A percentile compares a stretch with the other conserved stretches of the same genome.
Evolutionary conservation across 495 filamentous ascomycete species (phyloP).

Genomic region (Penicillium turbatum): DNA sequence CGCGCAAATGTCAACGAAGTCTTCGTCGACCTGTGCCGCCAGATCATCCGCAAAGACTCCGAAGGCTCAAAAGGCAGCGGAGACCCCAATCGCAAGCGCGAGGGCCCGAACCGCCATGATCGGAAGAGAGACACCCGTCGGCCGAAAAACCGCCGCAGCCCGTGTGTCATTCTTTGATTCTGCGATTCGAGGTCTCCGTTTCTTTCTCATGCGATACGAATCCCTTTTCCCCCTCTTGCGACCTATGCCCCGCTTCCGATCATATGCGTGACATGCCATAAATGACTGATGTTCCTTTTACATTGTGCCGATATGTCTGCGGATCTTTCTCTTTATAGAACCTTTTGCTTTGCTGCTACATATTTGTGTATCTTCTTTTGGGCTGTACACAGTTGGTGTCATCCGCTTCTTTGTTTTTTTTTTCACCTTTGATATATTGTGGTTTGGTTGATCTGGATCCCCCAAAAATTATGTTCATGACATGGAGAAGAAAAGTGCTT

Average conservation of each 20-base stretch:
- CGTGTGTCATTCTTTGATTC: conserved; percentile 44
- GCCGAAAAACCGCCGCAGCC: conserved; percentile 28
- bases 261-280: conserved; percentile 22
- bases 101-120: conserved; percentile 30
- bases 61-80: conserved; percentile 43
- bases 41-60: conserved; percentile 77
- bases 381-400: conserved; percentile 6
- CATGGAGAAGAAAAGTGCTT: conserved; percentile 16
- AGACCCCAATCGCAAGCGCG: conserved; percentile 38
- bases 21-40: conserved; percentile 87
- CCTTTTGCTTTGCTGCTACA: conserved; percentile 15
- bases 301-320: conserved; percentile 20
- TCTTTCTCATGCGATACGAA: conserved; percentile 8
- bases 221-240: background rate
- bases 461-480: conserved; percentile 16
- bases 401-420: conserved; percentile 11
- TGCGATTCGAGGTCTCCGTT: background rate
- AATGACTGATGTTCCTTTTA: conserved; percentile 19
- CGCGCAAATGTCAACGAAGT: conserved; percentile 91
- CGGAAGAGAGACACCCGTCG: conserved; percentile 31
- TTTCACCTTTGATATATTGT: conserved; percentile 11
- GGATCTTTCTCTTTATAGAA: conserved; percentile 21
- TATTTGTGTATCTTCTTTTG: conserved; percentile 20
- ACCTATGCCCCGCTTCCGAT: background rate
- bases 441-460: conserved; percentile 15